Base-by-base conservation (phyloP, 495 filamentous ascomycete genomes). In the Trichoderma virens region DNA sequence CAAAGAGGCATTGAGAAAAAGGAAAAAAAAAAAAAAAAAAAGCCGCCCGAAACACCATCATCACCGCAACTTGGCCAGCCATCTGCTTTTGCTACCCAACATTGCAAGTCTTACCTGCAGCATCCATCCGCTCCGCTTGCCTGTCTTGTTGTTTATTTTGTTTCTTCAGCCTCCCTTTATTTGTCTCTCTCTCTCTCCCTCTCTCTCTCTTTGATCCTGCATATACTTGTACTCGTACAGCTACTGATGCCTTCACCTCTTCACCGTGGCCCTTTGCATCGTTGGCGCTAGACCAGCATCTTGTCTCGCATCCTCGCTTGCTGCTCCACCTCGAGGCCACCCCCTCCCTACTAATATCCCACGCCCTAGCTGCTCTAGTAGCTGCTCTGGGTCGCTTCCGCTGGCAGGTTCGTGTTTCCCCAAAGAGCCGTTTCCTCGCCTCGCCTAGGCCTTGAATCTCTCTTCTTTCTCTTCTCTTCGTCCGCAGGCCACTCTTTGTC, bases 341-440 rank as follows among this genome's bases (percentile, higher is more conserved):
- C 27, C 23, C 51, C 41, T 45, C 51, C 51, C 51, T 56, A 30
- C 51, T 56, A 56, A 56, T 56, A 56, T 56, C 51, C 51, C 51
- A 56, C 51, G 51, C 51, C 51, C 51, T 30, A 56, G 51, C 25
- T 16, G 18, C 5, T 20, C n/a, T n/a, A 35, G 32, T 35, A 35
- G 32, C 11, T 35, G 32, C 32, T 25, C n/a, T 6, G 20, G 18
- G 43, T n/a, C 43, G 43, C 43, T 47, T 47, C 51, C 23, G 11
- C 28, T 56, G 23, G 51, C 51, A 30, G 51, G 11, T 56, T 56
- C 51, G 51, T 56, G 51, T 56, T 30, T 56, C 51, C 51, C 51
- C 51, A 56, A 30, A 30, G 2, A 30, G 51, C 43, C 43, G 3
- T 47, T 23, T 8, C 18, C 43, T n/a, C n/a, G 23, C 25, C 51